phyloP scores from a whole-genome alignment of 225 moss, liverwort and hornwort species.

The Pseudisothecium myosuroides region DNA sequence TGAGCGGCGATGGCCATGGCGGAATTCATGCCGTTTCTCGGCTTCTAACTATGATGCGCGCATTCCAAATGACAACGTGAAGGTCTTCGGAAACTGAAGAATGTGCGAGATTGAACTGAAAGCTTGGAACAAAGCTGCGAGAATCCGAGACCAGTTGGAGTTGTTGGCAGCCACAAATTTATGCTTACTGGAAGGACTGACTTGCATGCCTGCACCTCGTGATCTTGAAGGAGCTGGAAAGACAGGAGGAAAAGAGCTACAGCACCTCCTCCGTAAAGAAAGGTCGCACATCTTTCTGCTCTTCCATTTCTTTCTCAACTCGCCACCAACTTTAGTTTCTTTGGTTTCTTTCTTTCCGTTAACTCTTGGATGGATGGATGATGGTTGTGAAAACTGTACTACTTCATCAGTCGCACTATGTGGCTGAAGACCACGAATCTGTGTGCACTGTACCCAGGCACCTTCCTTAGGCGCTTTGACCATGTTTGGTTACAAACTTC shows the following conservation, averaged over 20 bases:
- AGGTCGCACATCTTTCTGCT: background rate
- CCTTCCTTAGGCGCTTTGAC: too few relatives aligned
- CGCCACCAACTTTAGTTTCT: background rate
- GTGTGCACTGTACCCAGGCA: too few relatives aligned
- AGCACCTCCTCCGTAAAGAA: background rate
- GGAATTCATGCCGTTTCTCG: background rate
- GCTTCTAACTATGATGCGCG: background rate
- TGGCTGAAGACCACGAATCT: too few relatives aligned
- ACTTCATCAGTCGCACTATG: too few relatives aligned
- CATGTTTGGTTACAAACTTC: too few relatives aligned
- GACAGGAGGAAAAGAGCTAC: background rate
- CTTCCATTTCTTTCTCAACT: background rate
- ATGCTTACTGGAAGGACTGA: too few relatives aligned
- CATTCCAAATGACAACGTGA: background rate
- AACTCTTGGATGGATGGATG: background rate
- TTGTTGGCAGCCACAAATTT: constrained; percentile 11
- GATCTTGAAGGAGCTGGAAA: background rate
- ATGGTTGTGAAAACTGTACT: background rate
- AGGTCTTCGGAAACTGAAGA: background rate
- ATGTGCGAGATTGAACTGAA: background rate
- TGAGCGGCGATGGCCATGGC: constrained; percentile 1
- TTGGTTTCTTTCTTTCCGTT: background rate
- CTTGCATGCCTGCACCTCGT: background rate
- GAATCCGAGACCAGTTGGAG: background rate
- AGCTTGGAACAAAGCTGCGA: background rate